These are phyloP conservation scores for Colletotrichum caudatum DNA, from an alignment of 2,329 filamentous ascomycete genomes.

Conservation along the genomic window DNA sequence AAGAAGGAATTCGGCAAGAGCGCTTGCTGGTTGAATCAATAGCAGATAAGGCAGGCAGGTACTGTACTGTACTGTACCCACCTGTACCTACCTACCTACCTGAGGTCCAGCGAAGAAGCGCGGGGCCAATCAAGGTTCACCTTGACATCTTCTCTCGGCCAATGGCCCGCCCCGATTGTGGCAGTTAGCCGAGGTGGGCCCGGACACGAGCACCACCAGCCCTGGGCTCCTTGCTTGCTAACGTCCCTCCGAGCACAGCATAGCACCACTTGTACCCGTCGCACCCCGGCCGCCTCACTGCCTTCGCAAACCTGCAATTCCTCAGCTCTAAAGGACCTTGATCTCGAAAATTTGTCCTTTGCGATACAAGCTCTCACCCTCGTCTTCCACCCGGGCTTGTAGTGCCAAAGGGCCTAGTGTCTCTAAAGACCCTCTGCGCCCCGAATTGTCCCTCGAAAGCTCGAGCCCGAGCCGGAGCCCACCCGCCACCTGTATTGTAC, in stretches of 20 bases:
- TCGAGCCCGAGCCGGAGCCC: slow-evolving; percentile 6
- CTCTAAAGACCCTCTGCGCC: slow-evolving; percentile 14
- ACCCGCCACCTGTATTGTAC: slow-evolving; percentile 1
- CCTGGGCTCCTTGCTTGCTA: slow-evolving; percentile 10
- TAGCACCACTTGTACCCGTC: slow-evolving; percentile 19
- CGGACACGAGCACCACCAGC: neutral
- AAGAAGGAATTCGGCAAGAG: neutral
- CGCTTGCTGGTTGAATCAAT: neutral
- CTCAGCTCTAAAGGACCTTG: slow-evolving; percentile 13
- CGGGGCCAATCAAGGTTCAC: neutral
- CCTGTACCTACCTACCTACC: no score
- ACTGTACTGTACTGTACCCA: no score
- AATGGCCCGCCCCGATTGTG: neutral
- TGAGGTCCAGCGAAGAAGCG: no score
- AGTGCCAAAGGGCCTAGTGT: slow-evolving; percentile 16
- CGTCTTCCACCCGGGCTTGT: slow-evolving; percentile 15
- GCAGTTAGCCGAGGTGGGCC: slow-evolving; percentile 35
- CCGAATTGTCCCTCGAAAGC: slow-evolving; percentile 21
- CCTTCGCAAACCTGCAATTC: slow-evolving; percentile 39
- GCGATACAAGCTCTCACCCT: slow-evolving; percentile 29
- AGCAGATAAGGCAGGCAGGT: neutral
- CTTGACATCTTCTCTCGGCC: neutral
- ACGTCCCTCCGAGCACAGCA: slow-evolving; percentile 10
- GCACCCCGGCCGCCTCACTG: slow-evolving; percentile 32
- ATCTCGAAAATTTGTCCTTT: slow-evolving; percentile 32